Conservation (phyloP, 176 grass and related monocot genomes). For the Rhipidocladum racemiflorum region DNA sequence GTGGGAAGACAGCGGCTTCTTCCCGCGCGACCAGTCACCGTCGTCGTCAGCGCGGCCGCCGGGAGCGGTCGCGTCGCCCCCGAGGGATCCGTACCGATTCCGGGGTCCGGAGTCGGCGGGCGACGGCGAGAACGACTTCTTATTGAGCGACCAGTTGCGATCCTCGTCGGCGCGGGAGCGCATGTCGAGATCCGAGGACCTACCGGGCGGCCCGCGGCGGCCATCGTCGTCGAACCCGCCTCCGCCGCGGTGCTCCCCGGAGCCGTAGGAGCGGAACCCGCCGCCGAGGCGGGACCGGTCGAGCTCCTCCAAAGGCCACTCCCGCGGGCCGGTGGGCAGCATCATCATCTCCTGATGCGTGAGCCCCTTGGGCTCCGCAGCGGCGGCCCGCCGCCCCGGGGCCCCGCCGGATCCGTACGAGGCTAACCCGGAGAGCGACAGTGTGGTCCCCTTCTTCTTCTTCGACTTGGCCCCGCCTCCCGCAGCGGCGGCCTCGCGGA, state of each 20-base stretch:
- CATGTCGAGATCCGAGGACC: conserved; percentile 60
- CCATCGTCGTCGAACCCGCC: conserved; percentile 56
- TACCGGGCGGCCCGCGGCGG: conserved; percentile 30
- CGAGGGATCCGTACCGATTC: conserved; percentile 37
- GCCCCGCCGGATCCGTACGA: conserved; percentile 26
- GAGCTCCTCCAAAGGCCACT: conserved; percentile 67
- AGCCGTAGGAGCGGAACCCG: conserved; percentile 50
- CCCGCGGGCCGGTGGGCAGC: conserved; percentile 61
- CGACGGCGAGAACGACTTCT: conserved; percentile 49
- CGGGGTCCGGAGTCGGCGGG: conserved; percentile 30
- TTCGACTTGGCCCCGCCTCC: conserved; percentile 41
- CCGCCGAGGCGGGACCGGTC: conserved; percentile 52
- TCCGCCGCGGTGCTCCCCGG: conserved; percentile 32
- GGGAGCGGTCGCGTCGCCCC: conserved; percentile 22
- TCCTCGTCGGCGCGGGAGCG: conserved; percentile 66
- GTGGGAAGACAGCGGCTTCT: conserved; percentile 47
- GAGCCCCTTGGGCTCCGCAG: conserved; percentile 36
- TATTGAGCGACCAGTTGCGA: conserved; percentile 61
- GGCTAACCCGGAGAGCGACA: conserved; percentile 61
- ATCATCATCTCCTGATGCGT: conserved; percentile 52
- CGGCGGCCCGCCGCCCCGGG: neutral
- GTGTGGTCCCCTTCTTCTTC: conserved; percentile 62
- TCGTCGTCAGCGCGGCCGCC: conserved; percentile 54
- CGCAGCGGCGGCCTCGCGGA: conserved; percentile 47
- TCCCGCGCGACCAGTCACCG: conserved; percentile 65